A percentile compares a stretch with the other conserved stretches of the same genome.
These are phyloP conservation scores for Soucietia sequanensis DNA, from an alignment of 805 yeast genomes.

Conservation along the genomic window DNA sequence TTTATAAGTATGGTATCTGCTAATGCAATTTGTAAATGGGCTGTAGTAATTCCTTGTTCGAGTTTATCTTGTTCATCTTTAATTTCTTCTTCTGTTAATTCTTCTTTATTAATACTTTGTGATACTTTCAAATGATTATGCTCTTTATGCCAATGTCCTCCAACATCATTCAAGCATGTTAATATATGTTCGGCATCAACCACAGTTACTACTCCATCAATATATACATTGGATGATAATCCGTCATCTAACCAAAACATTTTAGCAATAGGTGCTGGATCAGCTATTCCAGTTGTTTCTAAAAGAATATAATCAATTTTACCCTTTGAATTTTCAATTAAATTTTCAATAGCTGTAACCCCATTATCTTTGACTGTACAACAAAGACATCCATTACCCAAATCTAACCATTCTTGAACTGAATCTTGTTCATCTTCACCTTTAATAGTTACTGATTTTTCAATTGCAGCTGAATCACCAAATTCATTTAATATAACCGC, in stretches of 20 bases:
- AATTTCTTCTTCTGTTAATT: constrained; percentile 23
- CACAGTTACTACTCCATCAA: constrained; percentile 90
- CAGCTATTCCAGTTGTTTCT: constrained; percentile 96
- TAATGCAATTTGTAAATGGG: constrained; percentile 84
- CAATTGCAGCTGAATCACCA: constrained; percentile 89
- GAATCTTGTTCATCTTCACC: constrained; percentile 45
- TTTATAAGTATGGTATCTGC: constrained; percentile 84
- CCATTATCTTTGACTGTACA: constrained; percentile 96
- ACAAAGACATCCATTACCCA: constrained; percentile 95
- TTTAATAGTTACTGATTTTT: constrained; percentile 74
- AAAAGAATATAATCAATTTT: constrained; percentile 85
- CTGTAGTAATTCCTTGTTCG: constrained; percentile 62
- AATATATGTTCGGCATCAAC: constrained; percentile 71
- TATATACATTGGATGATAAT: constrained; percentile 74
- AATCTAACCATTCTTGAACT: constrained; percentile 91
- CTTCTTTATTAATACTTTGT: constrained; percentile 18
- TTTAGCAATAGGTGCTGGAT: constrained; percentile 94
- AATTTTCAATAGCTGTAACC: constrained; percentile 87
- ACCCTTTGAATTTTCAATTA: constrained; percentile 68
- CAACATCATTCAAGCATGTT: constrained; percentile 65
- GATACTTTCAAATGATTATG: constrained; percentile 23
- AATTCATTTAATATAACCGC: constrained; percentile 93
- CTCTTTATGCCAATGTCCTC: constrained; percentile 65
- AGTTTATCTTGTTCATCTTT: constrained; percentile 34
- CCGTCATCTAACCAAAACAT: constrained; percentile 99